Conservation (phyloP, 75 land plant genomes). For the Cupressus sempervirens region DNA sequence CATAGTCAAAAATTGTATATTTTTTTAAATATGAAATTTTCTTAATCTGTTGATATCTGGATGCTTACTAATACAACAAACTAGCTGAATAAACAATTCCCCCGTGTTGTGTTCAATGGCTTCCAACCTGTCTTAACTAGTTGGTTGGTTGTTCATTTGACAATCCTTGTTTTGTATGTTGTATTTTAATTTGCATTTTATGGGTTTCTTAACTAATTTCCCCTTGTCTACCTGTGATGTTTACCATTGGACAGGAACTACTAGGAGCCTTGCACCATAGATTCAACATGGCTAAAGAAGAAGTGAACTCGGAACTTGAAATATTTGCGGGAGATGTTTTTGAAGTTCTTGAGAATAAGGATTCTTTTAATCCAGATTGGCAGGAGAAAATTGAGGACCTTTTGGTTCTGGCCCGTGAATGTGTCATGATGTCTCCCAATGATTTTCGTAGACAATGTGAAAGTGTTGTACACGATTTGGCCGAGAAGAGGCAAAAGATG, state of each 20-base stretch:
- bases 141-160: not conserved
- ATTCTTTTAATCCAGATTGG: constrained; percentile 26
- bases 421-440: constrained; percentile 45
- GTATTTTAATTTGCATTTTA: not conserved
- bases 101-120: not conserved
- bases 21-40: not conserved
- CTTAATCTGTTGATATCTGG: not conserved
- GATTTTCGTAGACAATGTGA: constrained; percentile 61
- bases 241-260: constrained; percentile 32
- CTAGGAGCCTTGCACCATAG: constrained; percentile 54
- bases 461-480: constrained; percentile 63
- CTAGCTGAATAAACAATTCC: not conserved
- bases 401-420: constrained; percentile 48
- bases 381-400: constrained; percentile 51
- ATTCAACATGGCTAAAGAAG: constrained; percentile 79
- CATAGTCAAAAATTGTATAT: not conserved
- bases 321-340: constrained; percentile 53
- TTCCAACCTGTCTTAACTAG: not conserved
- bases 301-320: constrained; percentile 56
- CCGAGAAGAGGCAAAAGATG: constrained; percentile 57
- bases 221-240: constrained; percentile 5
- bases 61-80: not conserved
- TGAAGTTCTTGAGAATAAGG: constrained; percentile 44
- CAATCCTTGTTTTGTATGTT: constrained; percentile 2
- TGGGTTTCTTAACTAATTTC: not conserved